Base-by-base conservation (phyloP, 2,329 filamentous ascomycete species). In the Phialophora verrucosa region DNA sequence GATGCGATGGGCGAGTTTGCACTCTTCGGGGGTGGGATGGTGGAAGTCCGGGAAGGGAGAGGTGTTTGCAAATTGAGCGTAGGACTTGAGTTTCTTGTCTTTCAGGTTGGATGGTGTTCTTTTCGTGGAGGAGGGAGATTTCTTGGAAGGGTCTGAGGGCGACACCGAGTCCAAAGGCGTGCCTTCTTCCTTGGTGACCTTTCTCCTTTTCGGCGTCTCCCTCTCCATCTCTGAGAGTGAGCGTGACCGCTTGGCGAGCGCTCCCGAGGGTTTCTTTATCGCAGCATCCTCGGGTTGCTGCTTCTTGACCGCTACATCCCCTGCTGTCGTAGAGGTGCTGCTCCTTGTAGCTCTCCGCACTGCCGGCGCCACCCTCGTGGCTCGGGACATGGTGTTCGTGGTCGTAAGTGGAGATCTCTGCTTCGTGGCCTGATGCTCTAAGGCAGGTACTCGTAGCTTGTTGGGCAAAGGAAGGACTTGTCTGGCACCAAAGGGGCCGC, bases 31-130 rank as follows among this genome's bases (percentile, higher is more conserved):
- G 0, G 89, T 92, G 0, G 92, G 92, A 63, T 83, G 84, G 2
- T 76, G 72, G 76, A 87, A 90, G 64, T 89, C 82, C 0, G 91
- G 90, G 70, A 90, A 96, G 0, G 91, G 92, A 0, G 72, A 87
- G 84, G 60, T 77, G 29, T 84, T 75, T 12, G 81, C 79, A 63
- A 82, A 82, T 55, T 77, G 76, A 51, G 73, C 76, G 59, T 75
- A 77, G 67, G 82, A 81, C 53, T 76, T 74, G 25, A 70, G 64
- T 68, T 74, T 71, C 38, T 65, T 67, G 38, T 65, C 62, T 55
- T 69, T 67, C 17, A 71, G 67, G 10, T 55, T 60, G 17, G 59
- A 61, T 14, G 59, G 27, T 17, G 53, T 35, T 17, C 51, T 57
- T 8, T 58, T 63, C 31, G 56, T 49, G 10, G 63, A 27, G 17